phyloP scores from a whole-genome alignment of 306 rosid genomes.

The Lagenaria siceraria region DNA sequence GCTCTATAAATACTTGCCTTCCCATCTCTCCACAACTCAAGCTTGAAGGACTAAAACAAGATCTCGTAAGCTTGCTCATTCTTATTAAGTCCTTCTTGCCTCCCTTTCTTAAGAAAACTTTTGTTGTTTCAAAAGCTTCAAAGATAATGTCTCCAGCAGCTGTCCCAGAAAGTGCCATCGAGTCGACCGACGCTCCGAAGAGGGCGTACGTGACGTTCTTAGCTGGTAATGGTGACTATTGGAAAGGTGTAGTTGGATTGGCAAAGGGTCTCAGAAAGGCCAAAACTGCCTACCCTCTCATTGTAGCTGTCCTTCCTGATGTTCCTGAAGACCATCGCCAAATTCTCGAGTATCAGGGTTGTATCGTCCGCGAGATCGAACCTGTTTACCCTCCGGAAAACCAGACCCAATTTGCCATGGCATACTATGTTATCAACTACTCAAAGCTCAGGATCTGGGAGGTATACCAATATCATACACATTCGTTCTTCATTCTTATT shows the following conservation, averaged over 20 bases:
- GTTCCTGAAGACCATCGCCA: constrained; percentile 40
- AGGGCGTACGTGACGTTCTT: constrained; percentile 41
- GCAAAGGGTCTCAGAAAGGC: constrained; percentile 41
- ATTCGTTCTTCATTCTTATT: too few relatives aligned
- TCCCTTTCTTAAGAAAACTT: background rate
- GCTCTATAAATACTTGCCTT: background rate
- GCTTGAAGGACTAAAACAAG: background rate
- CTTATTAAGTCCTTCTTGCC: background rate
- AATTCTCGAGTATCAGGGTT: constrained; percentile 32
- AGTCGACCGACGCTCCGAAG: background rate
- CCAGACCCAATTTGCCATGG: constrained; percentile 34
- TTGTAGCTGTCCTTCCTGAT: constrained; percentile 38
- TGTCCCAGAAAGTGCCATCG: background rate
- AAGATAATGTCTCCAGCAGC: background rate
- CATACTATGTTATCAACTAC: constrained; percentile 50
- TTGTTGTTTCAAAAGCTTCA: background rate
- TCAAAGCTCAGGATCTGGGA: constrained; percentile 56
- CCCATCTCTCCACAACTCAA: background rate
- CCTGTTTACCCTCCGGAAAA: constrained; percentile 29
- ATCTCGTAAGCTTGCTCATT: background rate
- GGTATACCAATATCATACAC: constrained; percentile 12
- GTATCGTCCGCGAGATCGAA: constrained; percentile 30
- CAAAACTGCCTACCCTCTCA: constrained; percentile 26
- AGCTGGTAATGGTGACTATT: constrained; percentile 44
- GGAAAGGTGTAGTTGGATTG: constrained; percentile 44